A percentile compares a stretch with the other conserved stretches of the same genome.
Conservation (phyloP, 352 stramenopile species). For the Stramenopiles sp. region DNA sequence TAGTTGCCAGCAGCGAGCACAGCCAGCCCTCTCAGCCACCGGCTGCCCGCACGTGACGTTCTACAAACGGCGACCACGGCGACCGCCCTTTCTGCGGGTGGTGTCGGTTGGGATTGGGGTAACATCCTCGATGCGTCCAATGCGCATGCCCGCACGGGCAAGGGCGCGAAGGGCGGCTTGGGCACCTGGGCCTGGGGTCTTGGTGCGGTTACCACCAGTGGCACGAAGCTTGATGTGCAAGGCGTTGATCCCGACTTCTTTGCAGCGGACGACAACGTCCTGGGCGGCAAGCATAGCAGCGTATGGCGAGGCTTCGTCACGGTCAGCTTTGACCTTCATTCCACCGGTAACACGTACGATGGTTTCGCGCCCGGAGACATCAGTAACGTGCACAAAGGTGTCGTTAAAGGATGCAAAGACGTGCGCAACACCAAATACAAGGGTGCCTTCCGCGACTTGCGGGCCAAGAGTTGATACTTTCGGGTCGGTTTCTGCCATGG, state of each 20-base stretch:
- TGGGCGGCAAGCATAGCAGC: constrained; percentile 98
- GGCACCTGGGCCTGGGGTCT: constrained; percentile 90
- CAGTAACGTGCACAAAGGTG: constrained; percentile 99
- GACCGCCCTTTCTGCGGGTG: constrained; percentile 92
- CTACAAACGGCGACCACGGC: constrained; percentile 98
- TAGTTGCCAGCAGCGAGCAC: no score
- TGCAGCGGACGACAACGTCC: constrained; percentile 87
- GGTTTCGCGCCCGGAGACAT: constrained; percentile 96
- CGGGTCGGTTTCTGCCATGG: no score
- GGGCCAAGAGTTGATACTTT: constrained; percentile 72
- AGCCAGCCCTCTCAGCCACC: no score
- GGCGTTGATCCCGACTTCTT: constrained; percentile 94
- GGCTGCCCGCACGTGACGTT: no score
- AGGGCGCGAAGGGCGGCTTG: constrained; percentile 94
- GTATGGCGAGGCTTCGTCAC: constrained; percentile 97
- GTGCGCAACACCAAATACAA: constrained; percentile 97
- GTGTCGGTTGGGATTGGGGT: constrained; percentile 98
- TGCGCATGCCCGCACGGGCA: constrained; percentile 96
- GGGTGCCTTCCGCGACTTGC: constrained; percentile 83
- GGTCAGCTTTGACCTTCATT: constrained; percentile 99
- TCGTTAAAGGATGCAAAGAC: constrained; percentile 99
- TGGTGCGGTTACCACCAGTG: constrained; percentile 94
- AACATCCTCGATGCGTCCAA: constrained; percentile 98
- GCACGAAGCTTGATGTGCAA: constrained; percentile 99
- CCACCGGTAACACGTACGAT: constrained; percentile 96